Conservation (phyloP, 768 basidiomycete species). For the Leccinum boreale region DNA sequence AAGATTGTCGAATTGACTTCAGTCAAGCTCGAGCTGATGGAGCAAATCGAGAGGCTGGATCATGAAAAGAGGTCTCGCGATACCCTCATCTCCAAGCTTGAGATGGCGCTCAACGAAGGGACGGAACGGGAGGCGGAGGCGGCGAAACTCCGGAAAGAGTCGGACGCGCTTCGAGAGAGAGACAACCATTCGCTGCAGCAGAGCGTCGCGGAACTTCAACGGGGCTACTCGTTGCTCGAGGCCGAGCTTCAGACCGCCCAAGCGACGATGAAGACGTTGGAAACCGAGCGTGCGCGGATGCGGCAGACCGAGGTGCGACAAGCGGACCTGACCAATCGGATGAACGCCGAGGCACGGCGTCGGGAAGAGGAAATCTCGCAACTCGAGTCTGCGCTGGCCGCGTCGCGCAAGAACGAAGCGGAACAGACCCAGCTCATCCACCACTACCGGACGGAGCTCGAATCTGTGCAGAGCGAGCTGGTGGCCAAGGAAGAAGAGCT, state of each 20-base stretch:
- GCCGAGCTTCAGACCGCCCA: slow-evolving; percentile 55
- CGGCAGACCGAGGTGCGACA: slow-evolving; percentile 55
- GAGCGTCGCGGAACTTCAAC: slow-evolving; percentile 56
- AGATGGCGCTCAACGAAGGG: slow-evolving; percentile 53
- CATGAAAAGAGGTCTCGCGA: slow-evolving; percentile 55
- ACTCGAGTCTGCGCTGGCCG: slow-evolving; percentile 52
- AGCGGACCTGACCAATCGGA: slow-evolving; percentile 56
- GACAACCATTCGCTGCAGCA: slow-evolving; percentile 48
- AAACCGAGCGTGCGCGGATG: slow-evolving; percentile 59
- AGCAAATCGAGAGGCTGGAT: slow-evolving; percentile 58
- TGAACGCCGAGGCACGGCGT: slow-evolving; percentile 41
- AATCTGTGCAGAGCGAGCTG: slow-evolving; percentile 62
- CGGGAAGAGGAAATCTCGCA: slow-evolving; percentile 54
- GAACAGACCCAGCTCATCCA: slow-evolving; percentile 65
- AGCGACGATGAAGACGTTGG: slow-evolving; percentile 53
- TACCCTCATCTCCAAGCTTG: slow-evolving; percentile 56
- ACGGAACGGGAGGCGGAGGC: slow-evolving; percentile 48
- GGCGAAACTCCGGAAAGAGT: slow-evolving; percentile 43
- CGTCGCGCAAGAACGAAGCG: slow-evolving; percentile 43
- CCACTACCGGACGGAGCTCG: slow-evolving; percentile 66
- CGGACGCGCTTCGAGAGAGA: slow-evolving; percentile 47
- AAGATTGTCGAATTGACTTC: slow-evolving; percentile 82
- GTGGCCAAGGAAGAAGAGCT: slow-evolving; percentile 64
- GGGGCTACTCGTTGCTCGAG: slow-evolving; percentile 59
- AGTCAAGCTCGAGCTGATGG: slow-evolving; percentile 63